These are phyloP conservation scores for Penicillium roqueforti DNA, from an alignment of 495 filamentous ascomycete genomes.

Conservation along the genomic window DNA sequence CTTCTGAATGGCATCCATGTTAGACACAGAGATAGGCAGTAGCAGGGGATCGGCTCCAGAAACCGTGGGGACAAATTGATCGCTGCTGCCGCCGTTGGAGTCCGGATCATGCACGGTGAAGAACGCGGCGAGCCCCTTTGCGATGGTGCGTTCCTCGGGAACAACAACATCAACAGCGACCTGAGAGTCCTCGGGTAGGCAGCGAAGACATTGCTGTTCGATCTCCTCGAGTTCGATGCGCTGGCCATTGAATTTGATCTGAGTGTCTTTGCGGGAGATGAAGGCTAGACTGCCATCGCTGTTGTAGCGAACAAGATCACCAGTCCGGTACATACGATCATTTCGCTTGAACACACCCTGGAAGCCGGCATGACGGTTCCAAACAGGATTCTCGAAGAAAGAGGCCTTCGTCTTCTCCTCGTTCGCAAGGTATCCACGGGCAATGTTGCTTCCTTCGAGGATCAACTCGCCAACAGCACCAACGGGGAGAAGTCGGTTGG, in stretches of 20 bases:
- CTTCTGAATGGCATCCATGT: constrained; percentile 30
- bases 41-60: constrained; percentile 29
- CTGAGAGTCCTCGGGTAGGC: constrained; percentile 32
- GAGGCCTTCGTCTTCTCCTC: constrained; percentile 51
- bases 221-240: constrained; percentile 64
- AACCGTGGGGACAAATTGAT: constrained; percentile 16
- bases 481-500: constrained; percentile 53
- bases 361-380: constrained; percentile 32
- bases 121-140: constrained; percentile 42
- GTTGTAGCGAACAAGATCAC: constrained; percentile 52
- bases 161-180: constrained; percentile 43
- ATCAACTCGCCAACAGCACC: constrained; percentile 63
- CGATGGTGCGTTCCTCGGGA: constrained; percentile 31
- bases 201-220: constrained; percentile 48
- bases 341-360: constrained; percentile 23
- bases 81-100: constrained; percentile 20
- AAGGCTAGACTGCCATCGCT: constrained; percentile 48
- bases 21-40: constrained; percentile 29
- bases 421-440: constrained; percentile 54
- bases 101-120: constrained; percentile 29
- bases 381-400: constrained; percentile 54
- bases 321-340: constrained; percentile 46
- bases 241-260: constrained; percentile 64
- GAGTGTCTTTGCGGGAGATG: constrained; percentile 58
- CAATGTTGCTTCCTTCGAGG: constrained; percentile 60